phyloP scores from a whole-genome alignment of 1,139 yeast genomes.

The Arxiozyma slooffiae region DNA sequence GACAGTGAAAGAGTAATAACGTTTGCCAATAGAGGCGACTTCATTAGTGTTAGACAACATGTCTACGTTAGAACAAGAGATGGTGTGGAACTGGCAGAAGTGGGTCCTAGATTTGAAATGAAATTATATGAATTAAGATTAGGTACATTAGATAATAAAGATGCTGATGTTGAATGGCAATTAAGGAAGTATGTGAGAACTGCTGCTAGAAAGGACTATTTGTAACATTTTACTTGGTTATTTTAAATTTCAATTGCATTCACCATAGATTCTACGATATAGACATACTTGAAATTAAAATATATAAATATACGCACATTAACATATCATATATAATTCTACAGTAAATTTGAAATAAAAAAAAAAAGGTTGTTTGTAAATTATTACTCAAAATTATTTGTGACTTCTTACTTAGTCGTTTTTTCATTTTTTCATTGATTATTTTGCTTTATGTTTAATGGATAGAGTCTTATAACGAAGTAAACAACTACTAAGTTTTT shows the following conservation, averaged over 20 bases:
- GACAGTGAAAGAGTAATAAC: slow-evolving; percentile 84
- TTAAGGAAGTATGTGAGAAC: slow-evolving; percentile 86
- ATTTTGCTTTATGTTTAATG: no score
- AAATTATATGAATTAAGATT: slow-evolving; percentile 75
- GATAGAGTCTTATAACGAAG: no score
- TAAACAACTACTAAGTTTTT: no score
- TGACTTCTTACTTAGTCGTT: no score
- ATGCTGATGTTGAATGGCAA: slow-evolving; percentile 98
- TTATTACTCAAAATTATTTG: no score
- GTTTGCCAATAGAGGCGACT: slow-evolving; percentile 84
- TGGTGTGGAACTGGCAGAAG: slow-evolving; percentile 84
- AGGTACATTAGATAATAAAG: slow-evolving; percentile 89
- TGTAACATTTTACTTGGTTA: slow-evolving; percentile 25
- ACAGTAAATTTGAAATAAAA: background rate
- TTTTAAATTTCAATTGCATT: background rate
- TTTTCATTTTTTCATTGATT: no score
- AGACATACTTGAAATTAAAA: background rate
- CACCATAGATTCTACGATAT: background rate
- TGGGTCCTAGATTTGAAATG: slow-evolving; percentile 99
- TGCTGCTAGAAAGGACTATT: slow-evolving; percentile 86
- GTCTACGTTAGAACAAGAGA: slow-evolving; percentile 84
- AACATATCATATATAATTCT: background rate
- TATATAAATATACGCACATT: no score
- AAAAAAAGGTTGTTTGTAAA: background rate
- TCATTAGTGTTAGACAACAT: slow-evolving; percentile 88